These are phyloP conservation scores for Ophiorrhiza pumila DNA, from an alignment of 257 asterid species.

Conservation along the genomic window DNA sequence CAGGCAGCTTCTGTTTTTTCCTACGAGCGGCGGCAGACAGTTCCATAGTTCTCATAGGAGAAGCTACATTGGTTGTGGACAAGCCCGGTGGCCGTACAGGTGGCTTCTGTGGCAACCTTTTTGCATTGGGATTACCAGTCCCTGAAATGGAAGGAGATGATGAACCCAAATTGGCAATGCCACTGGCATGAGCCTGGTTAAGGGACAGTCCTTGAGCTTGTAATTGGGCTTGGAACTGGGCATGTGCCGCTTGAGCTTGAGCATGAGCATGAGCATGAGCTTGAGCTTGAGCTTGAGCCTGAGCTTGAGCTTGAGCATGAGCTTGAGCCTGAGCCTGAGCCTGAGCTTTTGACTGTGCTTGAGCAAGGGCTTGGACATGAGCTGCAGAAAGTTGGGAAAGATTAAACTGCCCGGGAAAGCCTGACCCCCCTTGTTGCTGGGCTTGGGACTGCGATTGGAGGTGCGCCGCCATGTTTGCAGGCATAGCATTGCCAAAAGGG, in stretches of 20 bases:
- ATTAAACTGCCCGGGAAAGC: too few relatives aligned
- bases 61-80: slow-evolving; percentile 38
- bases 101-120: slow-evolving; percentile 78
- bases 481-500: slow-evolving; percentile 72
- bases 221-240: slow-evolving; percentile 71
- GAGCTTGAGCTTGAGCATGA: slow-evolving; percentile 80
- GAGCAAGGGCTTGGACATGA: not conserved
- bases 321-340: slow-evolving; percentile 65
- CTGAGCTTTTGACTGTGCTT: slow-evolving; percentile 39
- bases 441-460: too few relatives aligned
- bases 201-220: slow-evolving; percentile 89
- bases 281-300: slow-evolving; percentile 72
- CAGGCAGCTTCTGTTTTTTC: slow-evolving; percentile 96
- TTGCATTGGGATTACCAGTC: slow-evolving; percentile 48
- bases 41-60: slow-evolving; percentile 81
- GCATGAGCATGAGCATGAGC: slow-evolving; percentile 53
- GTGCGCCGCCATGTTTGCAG: slow-evolving; percentile 43
- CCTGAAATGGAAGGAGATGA: slow-evolving; percentile 76
- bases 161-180: slow-evolving; percentile 60
- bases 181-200: slow-evolving; percentile 60
- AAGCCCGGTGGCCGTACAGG: slow-evolving; percentile 83
- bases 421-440: too few relatives aligned
- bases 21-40: slow-evolving; percentile 77
- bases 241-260: slow-evolving; percentile 55
- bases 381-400: too few relatives aligned